Evolutionary conservation across 257 asterid genomes (phyloP).

Genomic region (Handroanthus guayacan): DNA sequence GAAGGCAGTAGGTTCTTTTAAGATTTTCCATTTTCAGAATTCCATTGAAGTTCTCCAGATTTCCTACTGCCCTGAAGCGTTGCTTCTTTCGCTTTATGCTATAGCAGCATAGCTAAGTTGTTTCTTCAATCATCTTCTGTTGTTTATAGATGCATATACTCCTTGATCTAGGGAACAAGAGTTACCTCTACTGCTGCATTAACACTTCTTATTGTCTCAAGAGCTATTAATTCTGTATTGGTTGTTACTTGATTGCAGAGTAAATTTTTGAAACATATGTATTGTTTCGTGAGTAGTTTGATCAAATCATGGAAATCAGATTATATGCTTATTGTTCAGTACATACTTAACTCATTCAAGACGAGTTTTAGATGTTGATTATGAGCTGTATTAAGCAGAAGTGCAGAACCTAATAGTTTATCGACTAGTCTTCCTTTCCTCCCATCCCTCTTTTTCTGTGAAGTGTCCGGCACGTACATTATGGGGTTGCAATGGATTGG

Average conservation of each 20-base stretch:
- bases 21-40: not conserved
- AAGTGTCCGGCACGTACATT: not conserved
- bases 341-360: not conserved
- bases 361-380: constrained; percentile 23
- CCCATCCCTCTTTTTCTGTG: not conserved
- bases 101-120: not conserved
- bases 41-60: not conserved
- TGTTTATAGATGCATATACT: not conserved
- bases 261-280: not conserved
- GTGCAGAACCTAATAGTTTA: not conserved
- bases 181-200: not conserved
- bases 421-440: not conserved
- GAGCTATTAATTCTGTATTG: not conserved
- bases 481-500: not conserved
- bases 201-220: not conserved
- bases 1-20: not conserved
- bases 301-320: not conserved
- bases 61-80: not conserved
- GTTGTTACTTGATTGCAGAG: not conserved
- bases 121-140: not conserved
- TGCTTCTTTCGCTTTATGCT: not conserved
- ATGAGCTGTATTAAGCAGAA: not conserved
- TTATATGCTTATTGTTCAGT: not conserved
- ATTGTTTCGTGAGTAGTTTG: not conserved
- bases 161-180: not conserved